Percentiles rank a stretch among this genome's conserved stretches.
These are phyloP conservation scores for Bolboschoenus planiculmis DNA, from an alignment of 176 grass and related monocot genomes.

Conservation along the genomic window DNA sequence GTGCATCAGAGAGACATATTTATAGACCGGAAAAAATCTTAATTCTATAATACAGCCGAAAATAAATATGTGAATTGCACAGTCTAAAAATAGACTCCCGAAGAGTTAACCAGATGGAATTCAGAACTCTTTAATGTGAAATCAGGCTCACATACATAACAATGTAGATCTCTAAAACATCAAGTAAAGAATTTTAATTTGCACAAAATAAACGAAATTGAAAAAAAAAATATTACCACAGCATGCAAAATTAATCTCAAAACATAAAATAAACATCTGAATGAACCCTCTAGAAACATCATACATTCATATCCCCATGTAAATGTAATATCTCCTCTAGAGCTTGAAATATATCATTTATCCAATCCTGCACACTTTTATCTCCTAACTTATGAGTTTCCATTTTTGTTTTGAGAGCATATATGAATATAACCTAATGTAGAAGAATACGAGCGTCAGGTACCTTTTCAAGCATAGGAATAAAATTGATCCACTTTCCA, in stretches of 20 bases:
- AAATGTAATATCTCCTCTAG: background rate
- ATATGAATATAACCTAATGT: background rate
- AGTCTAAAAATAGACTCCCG: too few species aligned
- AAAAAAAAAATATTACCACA: background rate
- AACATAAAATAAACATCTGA: background rate
- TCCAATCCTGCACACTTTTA: background rate
- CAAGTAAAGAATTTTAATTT: background rate
- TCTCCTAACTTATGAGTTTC: too few species aligned
- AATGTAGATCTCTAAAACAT: conserved; percentile 65
- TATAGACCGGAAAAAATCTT: too few species aligned
- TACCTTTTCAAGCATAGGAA: conserved; percentile 78
- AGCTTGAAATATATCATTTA: background rate
- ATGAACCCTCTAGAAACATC: background rate
- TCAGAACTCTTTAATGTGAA: too few species aligned
- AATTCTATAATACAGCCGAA: too few species aligned
- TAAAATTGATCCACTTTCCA: conserved; percentile 55
- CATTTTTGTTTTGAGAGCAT: background rate
- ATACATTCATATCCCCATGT: background rate
- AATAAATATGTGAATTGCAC: too few species aligned
- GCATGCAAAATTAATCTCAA: background rate
- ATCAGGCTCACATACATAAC: too few species aligned
- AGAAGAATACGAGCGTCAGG: background rate
- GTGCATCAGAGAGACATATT: too few species aligned
- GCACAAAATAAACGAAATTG: background rate
- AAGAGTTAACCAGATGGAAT: too few species aligned